Evolutionary conservation across 495 filamentous ascomycete species (phyloP).

Genomic region (Penicillium psychrofluorescens): DNA sequence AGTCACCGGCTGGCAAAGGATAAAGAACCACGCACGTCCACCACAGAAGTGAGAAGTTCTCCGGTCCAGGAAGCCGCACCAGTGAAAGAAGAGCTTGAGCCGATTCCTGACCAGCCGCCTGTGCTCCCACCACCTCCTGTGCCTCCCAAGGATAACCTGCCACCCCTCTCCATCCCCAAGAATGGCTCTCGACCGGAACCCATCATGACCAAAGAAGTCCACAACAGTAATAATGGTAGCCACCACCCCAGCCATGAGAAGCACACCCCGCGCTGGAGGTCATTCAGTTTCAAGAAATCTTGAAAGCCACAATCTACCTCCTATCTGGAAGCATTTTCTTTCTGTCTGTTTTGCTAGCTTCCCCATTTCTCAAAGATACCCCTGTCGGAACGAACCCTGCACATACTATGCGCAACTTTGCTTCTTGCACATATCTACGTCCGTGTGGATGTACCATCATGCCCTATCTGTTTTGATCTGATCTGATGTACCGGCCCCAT

Average conservation of each 20-base stretch:
- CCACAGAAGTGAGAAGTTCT: constrained; percentile 18
- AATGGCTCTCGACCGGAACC: constrained; percentile 5
- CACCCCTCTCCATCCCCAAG: constrained; percentile 9
- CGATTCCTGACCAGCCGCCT: not conserved
- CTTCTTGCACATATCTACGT: constrained; percentile 30
- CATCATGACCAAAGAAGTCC: constrained; percentile 6
- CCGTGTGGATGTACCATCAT: too few relatives aligned
- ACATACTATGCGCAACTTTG: constrained; percentile 17
- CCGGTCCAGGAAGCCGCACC: constrained; percentile 12
- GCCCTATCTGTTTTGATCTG: too few relatives aligned
- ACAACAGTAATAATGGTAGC: constrained; percentile 2
- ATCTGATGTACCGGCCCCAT: too few relatives aligned
- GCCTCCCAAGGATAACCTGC: constrained; percentile 5
- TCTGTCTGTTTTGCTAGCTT: constrained; percentile 7
- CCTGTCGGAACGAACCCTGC: constrained; percentile 7
- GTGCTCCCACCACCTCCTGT: not conserved
- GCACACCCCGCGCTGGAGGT: constrained; percentile 18
- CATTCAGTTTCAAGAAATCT: constrained; percentile 22
- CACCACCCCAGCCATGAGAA: constrained; percentile 13
- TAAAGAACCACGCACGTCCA: constrained; percentile 27
- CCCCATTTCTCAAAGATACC: constrained; percentile 15
- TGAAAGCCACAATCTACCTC: constrained; percentile 6
- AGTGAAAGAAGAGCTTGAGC: constrained; percentile 1
- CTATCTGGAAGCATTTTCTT: constrained; percentile 12
- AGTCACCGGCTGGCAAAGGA: constrained; percentile 37